phyloP scores from a whole-genome alignment of 176 grass and related monocot species.

The Oryza nivara region DNA sequence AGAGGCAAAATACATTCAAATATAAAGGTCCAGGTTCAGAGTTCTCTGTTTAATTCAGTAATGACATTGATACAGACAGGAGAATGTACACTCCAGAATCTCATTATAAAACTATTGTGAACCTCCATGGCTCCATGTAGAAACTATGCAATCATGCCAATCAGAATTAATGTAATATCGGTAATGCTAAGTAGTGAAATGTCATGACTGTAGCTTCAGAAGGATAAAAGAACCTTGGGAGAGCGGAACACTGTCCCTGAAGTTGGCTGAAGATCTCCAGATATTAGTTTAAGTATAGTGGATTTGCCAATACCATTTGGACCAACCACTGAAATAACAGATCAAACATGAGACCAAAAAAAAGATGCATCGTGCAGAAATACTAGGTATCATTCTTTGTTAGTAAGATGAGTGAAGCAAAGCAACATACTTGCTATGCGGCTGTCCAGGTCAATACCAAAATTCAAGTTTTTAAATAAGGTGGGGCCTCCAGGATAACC shows the following conservation, averaged over 20 bases:
- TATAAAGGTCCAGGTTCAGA: neutral
- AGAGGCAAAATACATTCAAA: neutral
- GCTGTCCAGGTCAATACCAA: slow-evolving; percentile 94
- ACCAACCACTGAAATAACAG: slow-evolving; percentile 84
- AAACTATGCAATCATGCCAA: slow-evolving; percentile 10
- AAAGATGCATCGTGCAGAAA: neutral
- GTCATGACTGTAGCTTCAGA: slow-evolving; percentile 1
- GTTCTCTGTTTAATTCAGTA: neutral
- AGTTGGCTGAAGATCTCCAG: slow-evolving; percentile 95
- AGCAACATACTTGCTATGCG: slow-evolving; percentile 87
- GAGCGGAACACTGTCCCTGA: slow-evolving; percentile 94
- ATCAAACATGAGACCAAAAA: slow-evolving; percentile 22
- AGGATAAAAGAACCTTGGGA: slow-evolving; percentile 65
- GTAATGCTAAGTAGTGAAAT: neutral
- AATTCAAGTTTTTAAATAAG: slow-evolving; percentile 99
- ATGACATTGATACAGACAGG: neutral
- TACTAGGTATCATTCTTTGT: slow-evolving; percentile 24
- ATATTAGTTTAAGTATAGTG: slow-evolving; percentile 96
- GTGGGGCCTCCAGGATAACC: slow-evolving; percentile 92
- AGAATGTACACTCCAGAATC: neutral
- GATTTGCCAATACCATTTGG: slow-evolving; percentile 98
- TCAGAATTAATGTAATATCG: neutral
- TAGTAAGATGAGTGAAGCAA: neutral
- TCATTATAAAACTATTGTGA: neutral
- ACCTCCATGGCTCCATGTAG: neutral